phyloP scores from a whole-genome alignment of 2,329 filamentous ascomycete genomes.

The Sclerotinia sclerotiorum region DNA sequence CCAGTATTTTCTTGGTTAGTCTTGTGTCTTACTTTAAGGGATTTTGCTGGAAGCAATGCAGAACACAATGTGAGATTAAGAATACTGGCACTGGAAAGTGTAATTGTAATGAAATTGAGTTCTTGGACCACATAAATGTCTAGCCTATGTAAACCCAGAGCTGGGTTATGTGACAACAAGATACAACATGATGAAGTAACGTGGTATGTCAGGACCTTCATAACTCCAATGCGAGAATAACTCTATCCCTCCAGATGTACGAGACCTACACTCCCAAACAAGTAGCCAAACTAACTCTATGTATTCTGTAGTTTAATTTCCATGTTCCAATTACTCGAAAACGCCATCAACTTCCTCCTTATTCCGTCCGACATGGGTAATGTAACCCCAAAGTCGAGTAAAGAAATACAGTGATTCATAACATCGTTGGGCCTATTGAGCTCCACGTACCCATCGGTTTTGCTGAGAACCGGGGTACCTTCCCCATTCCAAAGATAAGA shows the following conservation, averaged over 20 bases:
- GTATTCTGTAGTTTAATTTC: constrained; percentile 28
- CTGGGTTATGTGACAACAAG: not conserved
- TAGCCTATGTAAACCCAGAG: not conserved
- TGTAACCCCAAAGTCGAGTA: constrained; percentile 53
- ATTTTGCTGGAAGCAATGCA: not conserved
- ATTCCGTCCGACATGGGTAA: constrained; percentile 56
- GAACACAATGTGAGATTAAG: not conserved
- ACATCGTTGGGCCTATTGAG: constrained; percentile 51
- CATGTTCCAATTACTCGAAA: constrained; percentile 39
- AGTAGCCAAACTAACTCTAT: constrained; percentile 26
- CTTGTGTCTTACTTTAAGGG: not conserved
- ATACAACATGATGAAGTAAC: constrained; percentile 1
- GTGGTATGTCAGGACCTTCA: not conserved
- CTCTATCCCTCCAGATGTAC: constrained; percentile 4
- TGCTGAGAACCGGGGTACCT: constrained; percentile 52
- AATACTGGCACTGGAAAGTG: not conserved
- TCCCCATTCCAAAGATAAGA: constrained; percentile 54
- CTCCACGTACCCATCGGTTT: constrained; percentile 47
- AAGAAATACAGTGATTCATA: constrained; percentile 51
- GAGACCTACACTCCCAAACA: constrained; percentile 44
- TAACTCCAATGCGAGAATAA: not conserved
- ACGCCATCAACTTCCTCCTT: constrained; percentile 51
- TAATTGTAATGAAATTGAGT: not conserved
- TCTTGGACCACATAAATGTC: not conserved
- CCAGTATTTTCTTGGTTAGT: not conserved